phyloP scores from a whole-genome alignment of 805 yeast species.

The Candida xyloterini region DNA sequence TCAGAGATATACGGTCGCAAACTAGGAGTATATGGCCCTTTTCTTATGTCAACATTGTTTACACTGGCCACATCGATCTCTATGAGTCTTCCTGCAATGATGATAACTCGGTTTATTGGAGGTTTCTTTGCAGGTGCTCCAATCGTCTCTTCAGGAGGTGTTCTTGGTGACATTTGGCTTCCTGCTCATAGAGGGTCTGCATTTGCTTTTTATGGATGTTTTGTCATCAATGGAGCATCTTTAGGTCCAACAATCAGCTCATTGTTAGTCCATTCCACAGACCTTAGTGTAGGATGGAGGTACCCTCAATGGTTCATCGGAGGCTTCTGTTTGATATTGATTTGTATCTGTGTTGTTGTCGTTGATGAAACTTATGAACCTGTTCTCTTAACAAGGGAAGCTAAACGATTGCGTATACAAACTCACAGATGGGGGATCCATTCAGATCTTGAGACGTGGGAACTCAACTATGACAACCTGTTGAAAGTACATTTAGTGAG shows the following conservation, averaged over 20 bases:
- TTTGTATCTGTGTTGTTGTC: constrained; percentile 32
- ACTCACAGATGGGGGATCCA: constrained; percentile 33
- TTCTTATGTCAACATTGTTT: constrained; percentile 38
- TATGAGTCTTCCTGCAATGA: constrained; percentile 47
- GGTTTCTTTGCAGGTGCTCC: constrained; percentile 63
- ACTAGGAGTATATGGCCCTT: constrained; percentile 42
- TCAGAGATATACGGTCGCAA: constrained; percentile 47
- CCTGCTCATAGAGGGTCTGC: constrained; percentile 53
- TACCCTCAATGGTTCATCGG: constrained; percentile 55
- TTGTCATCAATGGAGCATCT: constrained; percentile 64
- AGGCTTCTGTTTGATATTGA: constrained; percentile 34
- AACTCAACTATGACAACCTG: constrained; percentile 22
- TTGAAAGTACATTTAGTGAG: constrained; percentile 32
- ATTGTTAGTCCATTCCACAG: constrained; percentile 41
- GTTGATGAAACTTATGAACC: constrained; percentile 42
- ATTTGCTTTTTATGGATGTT: constrained; percentile 45
- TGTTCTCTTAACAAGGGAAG: constrained; percentile 28
- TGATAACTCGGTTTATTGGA: constrained; percentile 53
- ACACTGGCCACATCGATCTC: constrained; percentile 51
- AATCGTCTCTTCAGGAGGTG: constrained; percentile 57
- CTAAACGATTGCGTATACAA: constrained; percentile 26
- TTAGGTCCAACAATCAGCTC: constrained; percentile 61
- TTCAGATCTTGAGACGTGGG: constrained; percentile 28
- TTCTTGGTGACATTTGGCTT: constrained; percentile 52
- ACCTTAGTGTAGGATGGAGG: constrained; percentile 47